A percentile compares a stretch with the other conserved stretches of the same genome.
Conservation (phyloP, 306 rosid genomes). For the Vigna unguiculata region DNA sequence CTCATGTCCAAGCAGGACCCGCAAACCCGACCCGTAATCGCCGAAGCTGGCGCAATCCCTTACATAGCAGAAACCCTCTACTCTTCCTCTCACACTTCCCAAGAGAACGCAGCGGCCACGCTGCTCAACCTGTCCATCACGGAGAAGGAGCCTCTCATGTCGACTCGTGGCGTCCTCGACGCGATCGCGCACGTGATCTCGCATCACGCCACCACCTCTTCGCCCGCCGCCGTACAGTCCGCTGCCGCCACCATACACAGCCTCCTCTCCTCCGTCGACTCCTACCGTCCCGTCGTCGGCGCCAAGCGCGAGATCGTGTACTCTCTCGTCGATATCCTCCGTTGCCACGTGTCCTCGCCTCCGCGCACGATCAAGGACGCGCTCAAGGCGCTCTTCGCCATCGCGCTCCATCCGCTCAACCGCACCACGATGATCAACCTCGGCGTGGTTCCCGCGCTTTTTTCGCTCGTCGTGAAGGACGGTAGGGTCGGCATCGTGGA, state of each 20-base stretch:
- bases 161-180: slow-evolving; percentile 89
- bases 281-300: slow-evolving; percentile 76
- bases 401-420: slow-evolving; percentile 73
- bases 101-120: slow-evolving; percentile 91
- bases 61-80: slow-evolving; percentile 74
- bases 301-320: slow-evolving; percentile 84
- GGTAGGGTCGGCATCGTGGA: slow-evolving; percentile 77
- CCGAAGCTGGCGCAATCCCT: slow-evolving; percentile 80
- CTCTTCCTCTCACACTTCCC: slow-evolving; percentile 64
- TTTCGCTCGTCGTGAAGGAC: slow-evolving; percentile 59
- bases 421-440: slow-evolving; percentile 63
- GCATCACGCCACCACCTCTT: slow-evolving; percentile 59
- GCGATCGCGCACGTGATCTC: slow-evolving; percentile 78
- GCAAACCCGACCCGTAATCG: slow-evolving; percentile 73
- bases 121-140: slow-evolving; percentile 87
- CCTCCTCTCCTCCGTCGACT: slow-evolving; percentile 68
- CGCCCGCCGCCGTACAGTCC: slow-evolving; percentile 80
- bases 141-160: slow-evolving; percentile 61
- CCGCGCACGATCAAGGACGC: slow-evolving; percentile 82
- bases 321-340: slow-evolving; percentile 70
- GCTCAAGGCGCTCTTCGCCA: slow-evolving; percentile 79
- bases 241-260: slow-evolving; percentile 87
- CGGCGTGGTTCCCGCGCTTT: slow-evolving; percentile 70
- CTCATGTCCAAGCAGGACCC: slow-evolving; percentile 72
- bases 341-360: slow-evolving; percentile 54